Evolutionary conservation across 2,329 filamentous ascomycete species (phyloP).

Genomic region (Penicillium sp.): DNA sequence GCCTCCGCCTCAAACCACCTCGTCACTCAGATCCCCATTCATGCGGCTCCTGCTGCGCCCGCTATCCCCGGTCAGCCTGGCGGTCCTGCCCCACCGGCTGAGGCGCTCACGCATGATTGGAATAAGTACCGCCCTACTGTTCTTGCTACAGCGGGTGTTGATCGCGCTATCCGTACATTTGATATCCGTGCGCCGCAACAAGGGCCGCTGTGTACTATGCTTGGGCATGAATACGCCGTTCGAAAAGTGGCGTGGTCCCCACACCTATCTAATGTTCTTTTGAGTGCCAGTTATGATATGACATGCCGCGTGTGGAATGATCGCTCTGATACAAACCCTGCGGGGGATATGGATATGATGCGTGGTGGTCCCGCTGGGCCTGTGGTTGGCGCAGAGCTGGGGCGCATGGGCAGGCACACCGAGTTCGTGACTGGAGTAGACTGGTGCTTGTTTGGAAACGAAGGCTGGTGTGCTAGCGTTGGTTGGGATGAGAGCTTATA

Average conservation of each 20-base stretch:
- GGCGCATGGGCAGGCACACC: conserved; percentile 87
- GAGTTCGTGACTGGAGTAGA: conserved; percentile 96
- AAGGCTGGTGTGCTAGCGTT: conserved; percentile 92
- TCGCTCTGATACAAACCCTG: conserved; percentile 51
- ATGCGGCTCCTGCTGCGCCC: conserved; percentile 61
- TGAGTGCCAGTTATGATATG: conserved; percentile 97
- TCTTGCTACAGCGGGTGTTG: conserved; percentile 85
- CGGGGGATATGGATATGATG: conserved; percentile 41
- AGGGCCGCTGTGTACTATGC: conserved; percentile 72
- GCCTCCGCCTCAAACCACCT: conserved; percentile 86
- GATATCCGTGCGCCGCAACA: conserved; percentile 76
- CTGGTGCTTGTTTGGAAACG: conserved; percentile 94
- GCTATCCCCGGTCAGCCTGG: conserved; percentile 37
- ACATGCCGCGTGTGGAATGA: conserved; percentile 93
- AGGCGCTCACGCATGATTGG: conserved; percentile 96
- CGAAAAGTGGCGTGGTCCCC: conserved; percentile 87
- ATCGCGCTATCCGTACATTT: conserved; percentile 83
- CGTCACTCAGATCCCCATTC: conserved; percentile 78
- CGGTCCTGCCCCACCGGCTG: conserved; percentile 62
- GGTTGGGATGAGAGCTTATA: conserved; percentile 92
- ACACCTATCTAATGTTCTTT: conserved; percentile 82
- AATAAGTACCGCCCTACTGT: conserved; percentile 92
- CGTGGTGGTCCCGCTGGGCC: conserved; percentile 41
- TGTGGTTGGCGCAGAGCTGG: conserved; percentile 68
- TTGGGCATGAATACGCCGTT: conserved; percentile 89